Base-by-base conservation (phyloP, 305 asterid genomes). In the Fraxinus sp. region DNA sequence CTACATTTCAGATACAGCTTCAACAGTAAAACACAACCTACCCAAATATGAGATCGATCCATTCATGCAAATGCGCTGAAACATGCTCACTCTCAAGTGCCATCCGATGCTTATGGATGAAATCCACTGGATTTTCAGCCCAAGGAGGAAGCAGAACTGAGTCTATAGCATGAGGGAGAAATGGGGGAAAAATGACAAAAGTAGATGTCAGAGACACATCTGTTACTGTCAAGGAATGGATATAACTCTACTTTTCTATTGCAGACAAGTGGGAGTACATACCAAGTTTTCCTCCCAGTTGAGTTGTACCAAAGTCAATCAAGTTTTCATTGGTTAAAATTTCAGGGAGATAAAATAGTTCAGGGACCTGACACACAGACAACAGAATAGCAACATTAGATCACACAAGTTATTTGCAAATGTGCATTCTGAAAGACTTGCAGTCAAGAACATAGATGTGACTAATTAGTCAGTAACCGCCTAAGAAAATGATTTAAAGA, bases 21-120 rank as follows among this genome's bases (percentile, higher is more conserved):
- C 70, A 81, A 80, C 75, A 24, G 57, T 22, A 37, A 28, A 85
- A 66, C 81, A 81, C 6, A 84, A 26, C 85, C 79, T 90, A 94
- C 99, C 99, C 99, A 88, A 97, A 97, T 86, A 97, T 93, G 80
- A 97, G 97, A 91, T 97, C 99, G 70, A 95, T 89, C 99, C 99
- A 97, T 86, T 95, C 98, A 86, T 97, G 98, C 87, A 97, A 87
- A 90, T 97, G 94, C 77, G 93, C 91, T 68, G 99, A 97, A 86
- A 93, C 97, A 81, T 96, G 96, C 87, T 96, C 98, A 85, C 99
- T 95, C 92, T 96, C 99, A 66, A 96, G 99, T 28, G 99, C 98
- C 98, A 89, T 90, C 85, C 91, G 93, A 88, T 96, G 98, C 90
- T 96, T 95, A 85, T 92, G 99, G 84, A 96, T 92, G 88, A 96